Percentiles rank a stretch among this genome's conserved stretches.
These are phyloP conservation scores for Trichophyton rubrum DNA, from an alignment of 2,329 filamentous ascomycete species.

Conservation along the genomic window DNA sequence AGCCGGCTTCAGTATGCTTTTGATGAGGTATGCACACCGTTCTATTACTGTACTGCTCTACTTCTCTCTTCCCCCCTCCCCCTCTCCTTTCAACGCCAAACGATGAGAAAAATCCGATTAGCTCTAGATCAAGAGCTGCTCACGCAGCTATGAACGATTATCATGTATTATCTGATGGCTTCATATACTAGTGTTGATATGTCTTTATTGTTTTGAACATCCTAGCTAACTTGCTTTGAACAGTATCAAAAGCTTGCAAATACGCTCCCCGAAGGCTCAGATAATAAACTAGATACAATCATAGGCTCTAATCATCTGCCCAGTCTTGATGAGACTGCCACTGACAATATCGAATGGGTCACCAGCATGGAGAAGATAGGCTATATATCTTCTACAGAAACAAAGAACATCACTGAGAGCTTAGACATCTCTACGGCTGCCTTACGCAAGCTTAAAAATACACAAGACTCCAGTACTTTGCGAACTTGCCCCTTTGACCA, in stretches of 20 bases:
- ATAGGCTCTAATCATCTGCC: not conserved
- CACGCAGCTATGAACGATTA: conserved; percentile 50
- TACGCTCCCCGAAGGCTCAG: conserved; percentile 20
- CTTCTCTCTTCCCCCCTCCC: too few species aligned
- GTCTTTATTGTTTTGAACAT: conserved; percentile 1
- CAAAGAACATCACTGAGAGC: conserved; percentile 27
- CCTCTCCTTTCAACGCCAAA: too few species aligned
- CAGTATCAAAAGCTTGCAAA: conserved; percentile 27
- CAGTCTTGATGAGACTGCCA: not conserved
- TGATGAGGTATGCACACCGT: conserved; percentile 27
- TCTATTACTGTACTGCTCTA: not conserved
- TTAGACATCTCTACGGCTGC: conserved; percentile 20
- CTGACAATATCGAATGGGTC: conserved; percentile 12
- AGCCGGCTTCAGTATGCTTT: conserved; percentile 27
- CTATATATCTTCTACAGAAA: conserved; percentile 11
- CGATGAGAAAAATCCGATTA: conserved; percentile 47
- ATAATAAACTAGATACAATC: conserved; percentile 4
- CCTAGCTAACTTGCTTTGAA: conserved; percentile 19
- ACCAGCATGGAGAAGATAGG: conserved; percentile 11
- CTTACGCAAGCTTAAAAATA: not conserved
- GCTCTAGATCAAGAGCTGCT: conserved; percentile 72
- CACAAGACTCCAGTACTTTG: conserved; percentile 13
- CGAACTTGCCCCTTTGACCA: conserved; percentile 25
- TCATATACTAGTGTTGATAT: conserved; percentile 17
- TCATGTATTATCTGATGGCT: conserved; percentile 43